Percentiles rank a stretch among this genome's conserved stretches.
phyloP scores from a whole-genome alignment of 352 stramenopile genomes.

The Thraustochytrium striatum region DNA sequence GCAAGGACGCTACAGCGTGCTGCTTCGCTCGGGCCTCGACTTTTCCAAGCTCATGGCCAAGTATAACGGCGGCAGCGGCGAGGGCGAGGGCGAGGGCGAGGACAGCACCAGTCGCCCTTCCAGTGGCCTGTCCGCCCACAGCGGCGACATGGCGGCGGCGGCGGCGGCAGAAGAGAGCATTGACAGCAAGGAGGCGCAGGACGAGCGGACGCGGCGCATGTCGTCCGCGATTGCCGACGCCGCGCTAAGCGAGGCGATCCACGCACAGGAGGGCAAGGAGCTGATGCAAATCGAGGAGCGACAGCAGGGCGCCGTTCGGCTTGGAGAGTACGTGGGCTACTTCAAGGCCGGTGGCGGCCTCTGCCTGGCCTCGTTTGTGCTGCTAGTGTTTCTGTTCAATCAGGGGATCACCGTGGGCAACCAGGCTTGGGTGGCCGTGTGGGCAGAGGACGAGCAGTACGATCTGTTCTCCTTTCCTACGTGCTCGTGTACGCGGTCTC shows the following conservation, averaged over 20 bases:
- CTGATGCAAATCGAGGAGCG: constrained; percentile 40
- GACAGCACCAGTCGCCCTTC: too few species aligned
- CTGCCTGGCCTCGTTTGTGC: background rate
- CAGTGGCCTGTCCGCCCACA: too few species aligned
- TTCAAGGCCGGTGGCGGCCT: constrained; percentile 10
- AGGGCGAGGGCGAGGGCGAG: background rate
- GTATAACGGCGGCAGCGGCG: background rate
- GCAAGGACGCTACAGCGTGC: constrained; percentile 5
- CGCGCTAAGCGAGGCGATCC: background rate
- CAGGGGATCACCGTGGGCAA: constrained; percentile 73
- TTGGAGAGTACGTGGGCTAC: constrained; percentile 3
- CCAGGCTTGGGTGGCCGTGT: constrained; percentile 89
- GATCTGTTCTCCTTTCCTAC: constrained; percentile 49
- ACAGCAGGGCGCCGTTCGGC: constrained; percentile 3
- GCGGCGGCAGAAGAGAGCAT: too few species aligned
- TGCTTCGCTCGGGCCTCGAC: background rate
- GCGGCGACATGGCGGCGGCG: too few species aligned
- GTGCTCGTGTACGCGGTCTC: constrained; percentile 49
- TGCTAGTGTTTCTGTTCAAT: constrained; percentile 66
- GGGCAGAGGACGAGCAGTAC: constrained; percentile 63
- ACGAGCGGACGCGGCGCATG: too few species aligned
- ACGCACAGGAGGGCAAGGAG: background rate
- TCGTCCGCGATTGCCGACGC: background rate
- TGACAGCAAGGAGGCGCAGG: too few species aligned
- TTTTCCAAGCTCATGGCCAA: constrained; percentile 36